Conservation (phyloP, 2,329 filamentous ascomycete genomes). For the Phyllosticta paracitricarpa region DNA sequence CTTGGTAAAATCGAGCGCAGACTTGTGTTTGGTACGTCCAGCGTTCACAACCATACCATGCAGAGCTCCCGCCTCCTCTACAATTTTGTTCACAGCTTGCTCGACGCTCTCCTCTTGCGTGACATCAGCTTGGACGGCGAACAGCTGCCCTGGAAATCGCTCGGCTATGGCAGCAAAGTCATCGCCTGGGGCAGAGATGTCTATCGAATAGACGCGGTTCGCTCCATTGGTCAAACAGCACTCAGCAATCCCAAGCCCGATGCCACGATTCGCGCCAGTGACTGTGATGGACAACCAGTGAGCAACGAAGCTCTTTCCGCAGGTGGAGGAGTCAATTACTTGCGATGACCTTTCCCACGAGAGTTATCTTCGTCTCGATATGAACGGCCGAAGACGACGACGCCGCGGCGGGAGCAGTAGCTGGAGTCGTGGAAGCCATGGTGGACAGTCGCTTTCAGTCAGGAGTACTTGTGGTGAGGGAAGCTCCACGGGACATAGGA, state of each 20-base stretch:
- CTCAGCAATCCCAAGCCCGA: constrained; percentile 38
- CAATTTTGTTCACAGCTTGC: constrained; percentile 35
- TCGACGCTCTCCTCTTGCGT: constrained; percentile 38
- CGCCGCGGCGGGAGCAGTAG: neutral
- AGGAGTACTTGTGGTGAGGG: neutral
- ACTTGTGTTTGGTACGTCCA: constrained; percentile 42
- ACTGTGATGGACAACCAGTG: constrained; percentile 14
- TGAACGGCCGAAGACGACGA: constrained; percentile 4
- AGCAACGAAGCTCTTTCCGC: neutral
- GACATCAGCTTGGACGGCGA: constrained; percentile 36
- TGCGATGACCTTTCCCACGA: constrained; percentile 18
- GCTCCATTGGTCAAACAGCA: constrained; percentile 39
- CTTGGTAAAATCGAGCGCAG: constrained; percentile 40
- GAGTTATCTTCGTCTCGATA: constrained; percentile 19
- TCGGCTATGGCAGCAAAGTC: constrained; percentile 32
- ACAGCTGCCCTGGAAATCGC: constrained; percentile 31
- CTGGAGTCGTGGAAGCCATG: neutral
- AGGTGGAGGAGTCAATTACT: neutral
- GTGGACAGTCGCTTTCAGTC: neutral
- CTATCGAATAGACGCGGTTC: constrained; percentile 36
- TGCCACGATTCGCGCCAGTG: constrained; percentile 25
- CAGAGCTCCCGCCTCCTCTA: constrained; percentile 33
- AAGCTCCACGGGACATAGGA: neutral
- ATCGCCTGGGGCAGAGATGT: constrained; percentile 33
- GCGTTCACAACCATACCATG: constrained; percentile 44